Evolutionary conservation across 345 rosid genomes (phyloP).

Genomic region (Salix purpurea): DNA sequence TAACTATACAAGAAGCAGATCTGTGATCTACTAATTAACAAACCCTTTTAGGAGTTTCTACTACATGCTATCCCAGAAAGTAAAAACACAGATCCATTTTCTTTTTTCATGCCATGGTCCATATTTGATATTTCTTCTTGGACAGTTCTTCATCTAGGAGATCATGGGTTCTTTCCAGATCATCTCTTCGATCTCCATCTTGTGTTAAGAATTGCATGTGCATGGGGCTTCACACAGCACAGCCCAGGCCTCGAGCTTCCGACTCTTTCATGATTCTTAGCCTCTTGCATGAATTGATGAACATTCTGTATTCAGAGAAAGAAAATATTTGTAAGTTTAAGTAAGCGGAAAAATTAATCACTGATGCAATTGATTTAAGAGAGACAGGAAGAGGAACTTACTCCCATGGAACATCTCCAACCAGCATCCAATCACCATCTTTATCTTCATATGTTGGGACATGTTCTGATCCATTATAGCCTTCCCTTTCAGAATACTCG

Average conservation of each 20-base stretch:
- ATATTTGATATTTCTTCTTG: neutral
- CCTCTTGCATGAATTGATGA: slow-evolving; percentile 51
- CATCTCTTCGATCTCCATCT: neutral
- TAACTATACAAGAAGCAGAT: neutral
- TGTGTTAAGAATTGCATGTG: neutral
- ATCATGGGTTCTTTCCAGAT: no score
- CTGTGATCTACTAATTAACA: neutral
- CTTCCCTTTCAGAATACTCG: slow-evolving; percentile 48
- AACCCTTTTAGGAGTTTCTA: neutral
- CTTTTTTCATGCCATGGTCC: neutral
- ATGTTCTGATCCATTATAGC: slow-evolving; percentile 57
- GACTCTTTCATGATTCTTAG: slow-evolving; percentile 57
- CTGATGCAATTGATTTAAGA: neutral
- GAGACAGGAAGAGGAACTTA: slow-evolving; percentile 3
- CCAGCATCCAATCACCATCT: slow-evolving; percentile 30
- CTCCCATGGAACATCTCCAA: slow-evolving; percentile 30
- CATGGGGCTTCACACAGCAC: slow-evolving; percentile 22
- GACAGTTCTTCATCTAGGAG: neutral
- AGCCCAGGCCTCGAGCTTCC: slow-evolving; percentile 46
- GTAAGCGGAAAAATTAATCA: neutral
- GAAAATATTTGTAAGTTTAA: neutral
- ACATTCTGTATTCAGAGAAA: slow-evolving; percentile 27
- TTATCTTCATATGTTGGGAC: slow-evolving; percentile 30
- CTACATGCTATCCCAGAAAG: no score
- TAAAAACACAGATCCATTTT: neutral